Conservation (phyloP, 495 filamentous ascomycete species). For the Lasiosphaeriaceae sp. region DNA sequence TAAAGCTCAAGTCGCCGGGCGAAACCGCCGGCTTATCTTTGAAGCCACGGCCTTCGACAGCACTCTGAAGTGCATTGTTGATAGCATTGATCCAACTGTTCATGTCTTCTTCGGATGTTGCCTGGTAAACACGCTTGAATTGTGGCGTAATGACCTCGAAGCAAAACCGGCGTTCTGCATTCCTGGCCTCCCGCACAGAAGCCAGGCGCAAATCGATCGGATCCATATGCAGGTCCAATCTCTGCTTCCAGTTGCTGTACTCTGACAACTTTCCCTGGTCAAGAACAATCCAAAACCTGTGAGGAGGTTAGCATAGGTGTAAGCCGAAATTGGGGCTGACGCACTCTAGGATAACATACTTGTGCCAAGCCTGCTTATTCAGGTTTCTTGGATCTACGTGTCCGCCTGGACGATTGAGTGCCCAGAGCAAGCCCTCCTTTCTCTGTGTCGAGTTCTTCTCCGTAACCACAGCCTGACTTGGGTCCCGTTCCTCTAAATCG, state of each 20-base stretch:
- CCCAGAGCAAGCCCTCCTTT: conserved; percentile 95
- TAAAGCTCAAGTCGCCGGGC: conserved; percentile 49
- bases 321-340: neutral
- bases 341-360: conserved; percentile 57
- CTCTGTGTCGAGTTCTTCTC: conserved; percentile 51
- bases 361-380: conserved; percentile 98
- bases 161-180: conserved; percentile 92
- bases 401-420: conserved; percentile 85
- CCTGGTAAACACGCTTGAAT: conserved; percentile 95
- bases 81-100: conserved; percentile 93
- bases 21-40: conserved; percentile 44
- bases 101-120: conserved; percentile 97
- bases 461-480: conserved; percentile 37
- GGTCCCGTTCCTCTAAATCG: conserved; percentile 80
- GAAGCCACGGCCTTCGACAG: conserved; percentile 74
- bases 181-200: conserved; percentile 90
- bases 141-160: conserved; percentile 98
- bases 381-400: conserved; percentile 92
- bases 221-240: conserved; percentile 94
- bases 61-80: conserved; percentile 95
- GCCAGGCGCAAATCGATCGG: conserved; percentile 97
- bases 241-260: conserved; percentile 99
- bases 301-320: conserved; percentile 6
- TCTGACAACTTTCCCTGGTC: conserved; percentile 95
- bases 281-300: conserved; percentile 95